Base-by-base conservation (phyloP, 2,329 filamentous ascomycete species). In the Penicillium sp. region DNA sequence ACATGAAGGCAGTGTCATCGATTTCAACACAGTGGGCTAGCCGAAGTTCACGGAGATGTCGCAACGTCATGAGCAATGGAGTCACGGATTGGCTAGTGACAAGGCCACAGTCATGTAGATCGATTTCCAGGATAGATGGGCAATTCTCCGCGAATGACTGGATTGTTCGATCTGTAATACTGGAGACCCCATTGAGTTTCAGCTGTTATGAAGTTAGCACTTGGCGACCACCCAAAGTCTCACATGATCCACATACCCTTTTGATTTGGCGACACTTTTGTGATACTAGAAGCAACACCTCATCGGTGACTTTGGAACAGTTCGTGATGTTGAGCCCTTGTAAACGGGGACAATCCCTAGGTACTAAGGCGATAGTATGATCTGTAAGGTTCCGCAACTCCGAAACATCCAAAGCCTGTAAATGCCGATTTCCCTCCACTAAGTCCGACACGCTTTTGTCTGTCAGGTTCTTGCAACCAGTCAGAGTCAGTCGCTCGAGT, bases 301-400 rank as follows among this genome's bases (percentile, higher is more conserved):
- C 87, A 64, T 95, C 92, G 7, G 90, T 90, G 44, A 97, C 84
- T 64, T 82, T 86, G 53, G 80, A 81, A 74, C 93, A 99, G 46
- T 83, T 85, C 1, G 92, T 92, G 55, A 99, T 86, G 64, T 99
- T 99, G 42, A 99, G 75, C 3, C 93, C 93, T 70, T 99, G 93
- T 7, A 99, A 78, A 44, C 88, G 83, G 41, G 81, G 80, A 69
- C 93, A 97, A 69, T 93, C 86, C 49, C 85, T 78, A 1, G 92
- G 88, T 51, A 99, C 82, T 16, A 83, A 80, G 56, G 81, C 75
- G 67, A 96, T 83, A 12, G 91, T 91, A 59, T 79, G 76, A 62
- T 95, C 89, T 1, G 90, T 95, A 54, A 96, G 85, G 61, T 87
- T 77, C 41, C 83, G 81, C 61, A 95, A 79, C 25, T 87, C 85